Evolutionary conservation across 495 filamentous ascomycete genomes (phyloP), one percentile per base, ranked within the genome.

Genomic region (Podospora pseudoanserina): DNA sequence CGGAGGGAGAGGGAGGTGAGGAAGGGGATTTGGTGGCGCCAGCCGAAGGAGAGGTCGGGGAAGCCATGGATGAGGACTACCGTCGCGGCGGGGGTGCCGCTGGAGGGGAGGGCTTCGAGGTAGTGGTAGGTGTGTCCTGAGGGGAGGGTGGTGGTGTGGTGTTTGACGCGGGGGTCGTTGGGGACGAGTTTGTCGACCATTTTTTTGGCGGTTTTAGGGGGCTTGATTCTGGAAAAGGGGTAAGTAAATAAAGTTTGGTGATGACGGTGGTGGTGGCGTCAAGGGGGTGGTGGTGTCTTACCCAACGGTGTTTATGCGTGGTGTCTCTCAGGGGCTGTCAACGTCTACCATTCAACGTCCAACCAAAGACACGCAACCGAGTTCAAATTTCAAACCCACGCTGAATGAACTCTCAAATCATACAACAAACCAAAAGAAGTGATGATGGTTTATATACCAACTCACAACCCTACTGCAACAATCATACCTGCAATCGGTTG

Each of bases 21-120:
- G 75, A 85, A 75, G 3, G 92, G 92, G 69, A 95, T 91, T 70
- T 94, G 92, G 74, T 91, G 89, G 58, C 92, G 89, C 91, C 92
- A 96, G 72, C 87, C 90, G 68, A 91, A 84, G 5, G 89, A 85
- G 30, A 90, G 72, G 76, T 94, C 91, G 5, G 76, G 91, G 87
- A 76, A 92, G 71, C 82, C 82, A 72, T 87, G 85, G 65, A 83
- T 72, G 23, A 87, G 83, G 68, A 95, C 84, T 30, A 91, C 83
- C 2, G 91, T 94, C 28, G 79, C 87, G 70, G 74, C 78, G 34
- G 85, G 84, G 2, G 57, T 5, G 39, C 9, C 15, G 34, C 34
- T 11, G 59, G 55, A 23, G 56, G 58, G 73, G 2, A 90, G 82
- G 61, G 85, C 88, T 69, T 90, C 80, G 39, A 93, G 82, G 73